These are phyloP conservation scores for Raphanus raphanistrum DNA, from an alignment of 345 rosid species.

Conservation along the genomic window DNA sequence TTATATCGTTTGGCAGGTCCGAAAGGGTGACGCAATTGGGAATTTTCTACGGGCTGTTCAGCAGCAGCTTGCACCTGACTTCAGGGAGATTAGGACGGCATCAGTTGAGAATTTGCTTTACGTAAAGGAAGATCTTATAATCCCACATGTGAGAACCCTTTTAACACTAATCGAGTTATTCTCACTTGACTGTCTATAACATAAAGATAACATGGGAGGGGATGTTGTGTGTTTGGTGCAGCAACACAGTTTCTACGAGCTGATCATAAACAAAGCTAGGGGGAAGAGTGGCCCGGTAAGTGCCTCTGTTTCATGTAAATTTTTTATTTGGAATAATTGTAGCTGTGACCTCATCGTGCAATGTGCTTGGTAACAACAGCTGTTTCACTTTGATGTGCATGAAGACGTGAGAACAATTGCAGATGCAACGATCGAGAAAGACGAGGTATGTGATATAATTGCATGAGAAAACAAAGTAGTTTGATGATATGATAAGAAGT, in stretches of 20 bases:
- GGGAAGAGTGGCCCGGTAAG: constrained; percentile 99
- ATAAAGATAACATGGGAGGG: neutral
- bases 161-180: neutral
- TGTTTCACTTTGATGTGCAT: constrained; percentile 97
- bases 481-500: no score
- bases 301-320: neutral
- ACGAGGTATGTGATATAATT: constrained; percentile 51
- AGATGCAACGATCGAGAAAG: constrained; percentile 97
- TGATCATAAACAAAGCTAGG: constrained; percentile 92
- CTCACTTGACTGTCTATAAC: neutral
- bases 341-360: neutral
- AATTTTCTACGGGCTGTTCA: constrained; percentile 89
- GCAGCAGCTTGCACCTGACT: constrained; percentile 98
- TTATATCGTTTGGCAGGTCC: constrained; percentile 47
- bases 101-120: constrained; percentile 95
- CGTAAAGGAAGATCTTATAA: constrained; percentile 96
- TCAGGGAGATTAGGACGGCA: constrained; percentile 88
- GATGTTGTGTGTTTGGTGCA: constrained; percentile 34
- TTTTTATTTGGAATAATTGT: neutral
- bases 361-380: constrained; percentile 45
- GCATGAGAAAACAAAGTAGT: neutral
- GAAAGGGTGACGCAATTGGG: constrained; percentile 90
- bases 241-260: constrained; percentile 99
- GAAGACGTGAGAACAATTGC: constrained; percentile 97
- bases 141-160: constrained; percentile 81